Conservation (phyloP, 78 protist genomes). For the Speleostelium caveatum region DNA sequence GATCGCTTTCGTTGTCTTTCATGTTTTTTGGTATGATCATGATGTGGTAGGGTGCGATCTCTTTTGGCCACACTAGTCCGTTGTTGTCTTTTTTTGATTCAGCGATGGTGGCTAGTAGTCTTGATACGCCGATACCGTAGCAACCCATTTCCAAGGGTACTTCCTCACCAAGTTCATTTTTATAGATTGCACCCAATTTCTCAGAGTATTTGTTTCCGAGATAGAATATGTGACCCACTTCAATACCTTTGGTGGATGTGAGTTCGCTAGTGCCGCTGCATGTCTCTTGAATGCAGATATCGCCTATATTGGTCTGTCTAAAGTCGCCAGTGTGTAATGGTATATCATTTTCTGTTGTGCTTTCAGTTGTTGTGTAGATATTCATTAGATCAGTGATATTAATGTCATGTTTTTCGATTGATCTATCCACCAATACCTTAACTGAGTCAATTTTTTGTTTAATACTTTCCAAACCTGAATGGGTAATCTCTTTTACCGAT, state of each 20-base stretch:
- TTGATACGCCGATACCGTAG: constrained; percentile 79
- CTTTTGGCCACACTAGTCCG: constrained; percentile 59
- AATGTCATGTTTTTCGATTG: background rate
- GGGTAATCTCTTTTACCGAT: background rate
- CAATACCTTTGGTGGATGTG: constrained; percentile 42
- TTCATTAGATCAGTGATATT: background rate
- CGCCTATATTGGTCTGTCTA: constrained; percentile 25
- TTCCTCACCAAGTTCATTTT: background rate
- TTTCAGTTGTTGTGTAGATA: background rate
- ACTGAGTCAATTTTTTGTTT: too few species aligned
- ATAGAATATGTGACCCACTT: constrained; percentile 82
- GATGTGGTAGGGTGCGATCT: constrained; percentile 58
- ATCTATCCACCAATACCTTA: background rate
- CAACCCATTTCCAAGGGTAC: constrained; percentile 82
- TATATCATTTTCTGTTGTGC: background rate
- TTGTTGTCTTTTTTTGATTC: constrained; percentile 1
- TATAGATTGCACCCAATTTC: background rate
- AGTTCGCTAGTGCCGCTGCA: background rate
- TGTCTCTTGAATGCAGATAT: constrained; percentile 7
- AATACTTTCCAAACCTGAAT: background rate
- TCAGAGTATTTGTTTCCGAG: constrained; percentile 74
- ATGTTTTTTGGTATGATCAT: constrained; percentile 44
- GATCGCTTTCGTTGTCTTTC: background rate
- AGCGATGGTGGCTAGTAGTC: constrained; percentile 73
- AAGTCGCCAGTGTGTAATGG: background rate